Evolutionary conservation across 1,284 basidiomycete genomes (phyloP), one percentile per base, ranked within the genome.

Genomic region (Rhodofomes roseus): DNA sequence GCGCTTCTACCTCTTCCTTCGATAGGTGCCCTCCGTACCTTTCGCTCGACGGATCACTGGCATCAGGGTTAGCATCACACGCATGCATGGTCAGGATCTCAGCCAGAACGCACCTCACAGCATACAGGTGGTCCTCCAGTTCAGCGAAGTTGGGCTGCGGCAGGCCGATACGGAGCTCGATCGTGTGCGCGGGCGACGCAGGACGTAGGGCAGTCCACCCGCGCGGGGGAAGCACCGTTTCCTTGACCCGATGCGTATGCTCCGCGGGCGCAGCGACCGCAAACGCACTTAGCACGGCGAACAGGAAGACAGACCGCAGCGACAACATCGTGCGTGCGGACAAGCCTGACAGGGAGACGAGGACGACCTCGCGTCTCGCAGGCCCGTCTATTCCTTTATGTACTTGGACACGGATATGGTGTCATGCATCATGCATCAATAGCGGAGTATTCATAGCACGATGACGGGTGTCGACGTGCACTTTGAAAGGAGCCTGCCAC

Each of bases 11-110:
- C 64, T 89, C 81, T 46, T 81, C 81, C 68, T 86, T 85, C 56
- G 86, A 81, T 44, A 91, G 71, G 70, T 92, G 82, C 29, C 81
- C 74, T 0, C 90, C 90, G 68, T 92, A 93, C 23, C 84, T 81
- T 18, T 73, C 67, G 62, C 87, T 66, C 84, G 60, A 74, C 68
- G 12, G 89, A 83, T 73, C 69, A 57, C 71, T 72, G 23, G 2
- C 14, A 29, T 22, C 16, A 4, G 23, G 29, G 27, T 58, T 27
- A 50, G 46, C 36, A 36, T n/a, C 31, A n/a, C 18, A 11, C 50
- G 46, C 27, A n/a, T 52, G 25, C 37, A 29, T 16, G 27, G 4
- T 4, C 12, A 18, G 27, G 9, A 18, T 37, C 9, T 12, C 12
- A 20, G 7, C 18, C 14, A 20, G n/a, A 14, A 63, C 67, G 66